Percentiles rank a stretch among this genome's conserved stretches.
Conservation (phyloP, 2,329 filamentous ascomycete genomes). For the Bipolaris sorokiniana region DNA sequence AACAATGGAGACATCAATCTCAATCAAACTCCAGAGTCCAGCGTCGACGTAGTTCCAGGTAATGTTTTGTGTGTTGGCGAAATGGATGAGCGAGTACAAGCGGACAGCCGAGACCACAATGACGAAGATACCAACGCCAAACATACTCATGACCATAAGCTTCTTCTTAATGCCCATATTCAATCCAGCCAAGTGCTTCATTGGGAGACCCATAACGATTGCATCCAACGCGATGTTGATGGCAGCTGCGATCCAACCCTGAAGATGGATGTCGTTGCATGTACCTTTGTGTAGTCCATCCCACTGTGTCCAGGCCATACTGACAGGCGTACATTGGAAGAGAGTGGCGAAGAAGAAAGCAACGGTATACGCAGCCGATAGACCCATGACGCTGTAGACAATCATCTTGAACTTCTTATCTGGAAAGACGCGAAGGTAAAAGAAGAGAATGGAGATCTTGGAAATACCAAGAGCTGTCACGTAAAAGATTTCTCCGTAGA, state of each 20-base stretch:
- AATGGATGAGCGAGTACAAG: constrained; percentile 50
- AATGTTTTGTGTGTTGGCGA: constrained; percentile 51
- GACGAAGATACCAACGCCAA: constrained; percentile 49
- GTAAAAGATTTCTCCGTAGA: constrained; percentile 43
- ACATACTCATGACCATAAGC: constrained; percentile 46
- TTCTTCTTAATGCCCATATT: constrained; percentile 45
- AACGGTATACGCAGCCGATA: constrained; percentile 37
- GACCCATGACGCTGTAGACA: constrained; percentile 34
- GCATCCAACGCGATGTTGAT: constrained; percentile 43
- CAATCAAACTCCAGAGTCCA: constrained; percentile 50
- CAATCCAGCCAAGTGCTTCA: constrained; percentile 38
- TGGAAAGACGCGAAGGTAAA: constrained; percentile 46
- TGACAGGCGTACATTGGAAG: constrained; percentile 59
- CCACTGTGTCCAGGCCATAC: constrained; percentile 55
- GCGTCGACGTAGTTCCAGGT: constrained; percentile 50
- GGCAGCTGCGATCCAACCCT: constrained; percentile 40
- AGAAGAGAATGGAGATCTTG: constrained; percentile 46
- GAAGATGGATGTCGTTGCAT: constrained; percentile 44
- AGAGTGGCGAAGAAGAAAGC: constrained; percentile 58
- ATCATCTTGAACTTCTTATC: constrained; percentile 31
- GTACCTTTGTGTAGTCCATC: constrained; percentile 31
- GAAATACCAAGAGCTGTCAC: constrained; percentile 35
- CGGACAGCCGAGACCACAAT: constrained; percentile 52
- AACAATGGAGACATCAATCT: constrained; percentile 41
- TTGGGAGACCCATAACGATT: constrained; percentile 39